Conservation (phyloP, 441 rosid genomes). For the Sinapis alba region DNA sequence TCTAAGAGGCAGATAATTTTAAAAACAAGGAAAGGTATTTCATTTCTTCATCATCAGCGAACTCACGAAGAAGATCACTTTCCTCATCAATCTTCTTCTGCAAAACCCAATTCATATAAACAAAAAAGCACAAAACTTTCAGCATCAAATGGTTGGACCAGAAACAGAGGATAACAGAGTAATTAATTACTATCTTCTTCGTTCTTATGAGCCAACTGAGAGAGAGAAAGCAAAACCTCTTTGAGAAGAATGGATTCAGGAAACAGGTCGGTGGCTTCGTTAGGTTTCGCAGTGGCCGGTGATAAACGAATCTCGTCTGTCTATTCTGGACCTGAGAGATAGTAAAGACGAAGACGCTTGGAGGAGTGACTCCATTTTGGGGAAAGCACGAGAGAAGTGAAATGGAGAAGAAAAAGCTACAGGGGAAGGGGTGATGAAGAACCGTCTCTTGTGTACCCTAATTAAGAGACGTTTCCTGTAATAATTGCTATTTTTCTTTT, state of each 20-base stretch:
- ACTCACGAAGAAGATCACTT: no score
- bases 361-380: slow-evolving; percentile 52
- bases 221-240: background rate
- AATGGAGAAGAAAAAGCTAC: background rate
- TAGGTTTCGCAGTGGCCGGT: slow-evolving; percentile 43
- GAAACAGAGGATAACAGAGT: background rate
- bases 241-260: slow-evolving; percentile 89
- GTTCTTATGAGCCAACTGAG: background rate
- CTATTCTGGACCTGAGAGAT: no score
- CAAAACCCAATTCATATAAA: slow-evolving; percentile 33
- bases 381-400: background rate
- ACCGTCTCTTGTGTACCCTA: no score
- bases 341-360: slow-evolving; percentile 42
- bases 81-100: slow-evolving; percentile 85
- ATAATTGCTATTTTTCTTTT: no score
- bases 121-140: background rate
- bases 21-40: no score
- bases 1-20: no score
- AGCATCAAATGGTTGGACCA: background rate
- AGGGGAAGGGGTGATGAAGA: no score
- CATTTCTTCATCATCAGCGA: no score
- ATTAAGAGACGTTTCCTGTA: no score
- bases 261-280: slow-evolving; percentile 47
- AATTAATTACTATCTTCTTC: background rate
- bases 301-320: no score